These are phyloP conservation scores for Aristolochia contorta DNA, from an alignment of 164 flowering plant genomes.

Conservation along the genomic window DNA sequence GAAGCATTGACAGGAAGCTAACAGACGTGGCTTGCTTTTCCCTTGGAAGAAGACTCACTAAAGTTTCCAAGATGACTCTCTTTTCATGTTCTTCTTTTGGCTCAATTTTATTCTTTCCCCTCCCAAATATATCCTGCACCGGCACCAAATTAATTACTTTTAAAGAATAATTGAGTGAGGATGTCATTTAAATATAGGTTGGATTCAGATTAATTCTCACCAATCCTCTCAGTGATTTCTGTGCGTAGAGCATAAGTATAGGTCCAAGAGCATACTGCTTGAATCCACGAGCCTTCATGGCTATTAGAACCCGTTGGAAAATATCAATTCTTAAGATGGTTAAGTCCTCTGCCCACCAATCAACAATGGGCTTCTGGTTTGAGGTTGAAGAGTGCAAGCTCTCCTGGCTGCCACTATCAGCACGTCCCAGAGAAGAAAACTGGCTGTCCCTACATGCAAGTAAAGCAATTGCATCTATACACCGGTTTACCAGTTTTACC, in stretches of 20 bases:
- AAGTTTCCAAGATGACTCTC: constrained; percentile 72
- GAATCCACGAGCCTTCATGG: constrained; percentile 86
- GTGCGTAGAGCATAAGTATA: constrained; percentile 84
- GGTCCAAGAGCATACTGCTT: constrained; percentile 77
- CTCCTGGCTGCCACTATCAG: constrained; percentile 26
- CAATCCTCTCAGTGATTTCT: constrained; percentile 90
- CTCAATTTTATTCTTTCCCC: constrained; percentile 69
- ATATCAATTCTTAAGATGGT: constrained; percentile 61
- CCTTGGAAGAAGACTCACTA: constrained; percentile 82
- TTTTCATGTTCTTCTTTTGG: constrained; percentile 75
- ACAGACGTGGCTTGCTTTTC: constrained; percentile 74
- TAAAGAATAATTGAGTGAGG: neutral
- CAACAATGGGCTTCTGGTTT: constrained; percentile 42
- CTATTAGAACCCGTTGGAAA: constrained; percentile 70
- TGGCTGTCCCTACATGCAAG: constrained; percentile 68
- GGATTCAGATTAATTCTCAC: constrained; percentile 31
- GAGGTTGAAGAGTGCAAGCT: constrained; percentile 17
- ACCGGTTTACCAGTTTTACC: constrained; percentile 65
- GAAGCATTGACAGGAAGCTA: constrained; percentile 80
- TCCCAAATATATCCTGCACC: constrained; percentile 68
- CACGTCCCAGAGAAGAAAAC: constrained; percentile 24
- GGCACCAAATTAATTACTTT: constrained; percentile 2
- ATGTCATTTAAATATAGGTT: constrained; percentile 7
- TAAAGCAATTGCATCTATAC: constrained; percentile 70
- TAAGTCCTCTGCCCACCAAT: constrained; percentile 97